Evolutionary conservation across 148 eudicot species (phyloP).

Genomic region (Rhododendron henanense): DNA sequence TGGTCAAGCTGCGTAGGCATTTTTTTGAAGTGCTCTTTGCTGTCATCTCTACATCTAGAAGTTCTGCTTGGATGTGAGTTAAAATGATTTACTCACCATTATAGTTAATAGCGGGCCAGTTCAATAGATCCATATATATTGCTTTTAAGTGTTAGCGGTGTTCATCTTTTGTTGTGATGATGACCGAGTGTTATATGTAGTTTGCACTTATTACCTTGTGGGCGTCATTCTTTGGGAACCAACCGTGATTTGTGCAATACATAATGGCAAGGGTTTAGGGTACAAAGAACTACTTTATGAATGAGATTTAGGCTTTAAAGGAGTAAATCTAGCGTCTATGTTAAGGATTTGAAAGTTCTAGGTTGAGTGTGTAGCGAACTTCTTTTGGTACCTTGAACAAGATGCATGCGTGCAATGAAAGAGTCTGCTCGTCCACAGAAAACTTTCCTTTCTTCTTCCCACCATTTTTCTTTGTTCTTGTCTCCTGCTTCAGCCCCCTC

Average conservation of each 20-base stretch:
- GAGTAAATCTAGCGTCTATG: neutral
- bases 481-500: slow-evolving; percentile 38
- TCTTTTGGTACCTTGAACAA: slow-evolving; percentile 53
- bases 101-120: neutral
- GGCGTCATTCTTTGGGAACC: neutral
- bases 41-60: neutral
- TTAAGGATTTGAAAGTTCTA: neutral
- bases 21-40: neutral
- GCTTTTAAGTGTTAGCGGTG: neutral
- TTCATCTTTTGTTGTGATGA: neutral
- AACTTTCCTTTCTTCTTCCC: slow-evolving; percentile 65
- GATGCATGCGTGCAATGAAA: slow-evolving; percentile 78
- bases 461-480: slow-evolving; percentile 52
- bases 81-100: neutral
- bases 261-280: slow-evolving; percentile 1
- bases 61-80: neutral
- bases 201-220: neutral
- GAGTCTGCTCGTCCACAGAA: slow-evolving; percentile 68
- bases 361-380: neutral
- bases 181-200: neutral
- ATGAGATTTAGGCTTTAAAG: neutral
- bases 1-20: neutral
- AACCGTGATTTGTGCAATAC: neutral
- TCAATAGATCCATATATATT: neutral
- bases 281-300: neutral